Percentiles rank a stretch among this genome's conserved stretches.
Evolutionary conservation across 1,284 basidiomycete species (phyloP).

Genomic region (Agroathelia rolfsii): DNA sequence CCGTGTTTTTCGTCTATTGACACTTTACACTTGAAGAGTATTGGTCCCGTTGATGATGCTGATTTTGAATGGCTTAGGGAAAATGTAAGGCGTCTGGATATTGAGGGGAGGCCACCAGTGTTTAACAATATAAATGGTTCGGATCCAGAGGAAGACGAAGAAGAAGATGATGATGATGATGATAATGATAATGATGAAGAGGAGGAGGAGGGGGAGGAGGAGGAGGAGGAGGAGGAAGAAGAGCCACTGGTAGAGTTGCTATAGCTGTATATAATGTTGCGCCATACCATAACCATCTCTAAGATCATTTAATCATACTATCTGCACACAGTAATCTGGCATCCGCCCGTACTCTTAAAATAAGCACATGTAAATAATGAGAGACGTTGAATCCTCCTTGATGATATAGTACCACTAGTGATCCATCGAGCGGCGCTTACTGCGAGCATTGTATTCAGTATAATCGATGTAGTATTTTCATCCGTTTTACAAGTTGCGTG

Average conservation of each 20-base stretch:
- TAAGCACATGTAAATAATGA: too few species aligned
- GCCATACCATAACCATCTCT: slow-evolving; percentile 16
- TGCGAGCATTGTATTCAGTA: too few species aligned
- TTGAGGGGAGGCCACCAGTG: slow-evolving; percentile 52
- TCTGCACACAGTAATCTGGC: too few species aligned
- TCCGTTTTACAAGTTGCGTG: too few species aligned
- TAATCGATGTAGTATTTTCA: too few species aligned
- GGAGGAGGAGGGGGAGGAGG: slow-evolving; percentile 29
- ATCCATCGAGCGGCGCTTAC: too few species aligned
- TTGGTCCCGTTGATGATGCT: slow-evolving; percentile 7
- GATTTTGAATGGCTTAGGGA: slow-evolving; percentile 30
- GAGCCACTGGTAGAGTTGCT: slow-evolving; percentile 21
- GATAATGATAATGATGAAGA: slow-evolving; percentile 27
- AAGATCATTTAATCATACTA: slow-evolving; percentile 12
- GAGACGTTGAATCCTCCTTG: too few species aligned
- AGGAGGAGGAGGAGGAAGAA: slow-evolving; percentile 45
- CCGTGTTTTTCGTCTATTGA: slow-evolving; percentile 34
- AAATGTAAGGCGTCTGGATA: too few species aligned
- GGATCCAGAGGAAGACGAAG: slow-evolving; percentile 23
- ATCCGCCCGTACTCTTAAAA: too few species aligned
- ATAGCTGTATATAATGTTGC: slow-evolving; percentile 6
- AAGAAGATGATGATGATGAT: slow-evolving; percentile 30
- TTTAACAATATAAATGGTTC: slow-evolving; percentile 49
- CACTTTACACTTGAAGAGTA: neutral
- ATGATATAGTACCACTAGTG: too few species aligned